Base-by-base conservation (phyloP, 768 basidiomycete species). In the Chalciporus sphaerocephalus region DNA sequence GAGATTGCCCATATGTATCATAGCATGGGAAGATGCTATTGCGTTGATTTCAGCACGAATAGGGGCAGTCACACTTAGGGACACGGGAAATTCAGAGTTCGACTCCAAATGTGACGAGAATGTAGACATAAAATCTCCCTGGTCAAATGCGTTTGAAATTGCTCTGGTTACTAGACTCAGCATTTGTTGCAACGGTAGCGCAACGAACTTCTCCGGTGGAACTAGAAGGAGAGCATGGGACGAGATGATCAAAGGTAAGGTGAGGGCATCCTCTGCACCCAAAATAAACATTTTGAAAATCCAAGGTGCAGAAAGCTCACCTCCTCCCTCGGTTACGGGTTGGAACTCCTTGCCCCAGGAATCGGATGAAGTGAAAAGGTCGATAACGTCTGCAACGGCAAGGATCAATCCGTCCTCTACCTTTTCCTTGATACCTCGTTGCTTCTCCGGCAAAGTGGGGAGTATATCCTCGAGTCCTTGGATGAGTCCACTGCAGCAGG, bases 341-440 rank as follows among this genome's bases (percentile, higher is more conserved):
- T 73, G 73, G 57, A 87, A 88, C 54, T 89, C 85, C 41, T 71
- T 75, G 57, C 83, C 80, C 87, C 87, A 88, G 13, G 69, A 70
- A 38, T 60, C 63, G 5, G 69, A 65, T 6, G 58, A 59, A 15
- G 58, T 54, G 50, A 83, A 80, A 10, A 74, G 64, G 53, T 89
- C 87, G 60, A 89, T 76, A 18, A 85, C 75, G 58, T 89, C 87
- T 7, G 88, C 87, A 21, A 88, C 69, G 3, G 84, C 78, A 21
- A 91, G 69, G 23, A 89, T 69, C 20, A 80, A 60, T 55, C 87
- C 83, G 43, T 84, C 76, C 60, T 90, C 83, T 9, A 83, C 74
- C 34, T 57, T 58, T 4, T 67, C 65, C 36, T 74, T 70, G 8
- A 64, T 61, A n/a, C 59, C 57, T 12, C 59, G 55, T 20, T 62